phyloP scores from a whole-genome alignment of 2,329 filamentous ascomycete genomes.

The Alternaria sp. region DNA sequence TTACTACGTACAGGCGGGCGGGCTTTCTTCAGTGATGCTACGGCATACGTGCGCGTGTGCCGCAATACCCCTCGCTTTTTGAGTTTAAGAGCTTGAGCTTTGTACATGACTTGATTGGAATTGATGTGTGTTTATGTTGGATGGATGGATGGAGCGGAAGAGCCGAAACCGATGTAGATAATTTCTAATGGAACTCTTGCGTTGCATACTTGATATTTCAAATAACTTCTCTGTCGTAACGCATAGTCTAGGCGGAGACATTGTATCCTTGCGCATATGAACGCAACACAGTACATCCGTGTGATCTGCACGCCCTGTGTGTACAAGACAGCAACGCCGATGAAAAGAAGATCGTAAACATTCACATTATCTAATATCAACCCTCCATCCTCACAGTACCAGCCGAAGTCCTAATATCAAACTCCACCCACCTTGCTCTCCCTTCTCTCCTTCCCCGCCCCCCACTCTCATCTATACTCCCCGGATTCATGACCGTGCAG shows the following conservation, averaged over 20 bases:
- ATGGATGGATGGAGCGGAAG: neutral
- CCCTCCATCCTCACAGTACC: conserved; percentile 39
- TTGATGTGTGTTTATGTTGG: neutral
- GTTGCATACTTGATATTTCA: neutral
- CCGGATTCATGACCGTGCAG: conserved; percentile 94
- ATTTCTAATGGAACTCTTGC: neutral
- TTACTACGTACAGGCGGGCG: neutral
- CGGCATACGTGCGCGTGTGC: neutral
- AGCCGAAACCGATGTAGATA: neutral
- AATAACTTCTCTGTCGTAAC: neutral
- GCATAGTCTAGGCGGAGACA: neutral
- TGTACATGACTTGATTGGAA: neutral
- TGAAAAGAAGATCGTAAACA: neutral
- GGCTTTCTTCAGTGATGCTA: neutral
- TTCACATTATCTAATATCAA: conserved; percentile 1
- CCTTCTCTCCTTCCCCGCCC: conserved; percentile 71
- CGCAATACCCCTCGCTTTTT: neutral
- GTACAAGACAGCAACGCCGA: neutral
- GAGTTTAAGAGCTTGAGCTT: neutral
- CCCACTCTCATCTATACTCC: conserved; percentile 65
- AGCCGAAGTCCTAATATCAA: conserved; percentile 54
- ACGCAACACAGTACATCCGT: neutral
- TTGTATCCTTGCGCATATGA: neutral
- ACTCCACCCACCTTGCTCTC: conserved; percentile 82
- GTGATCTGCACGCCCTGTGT: neutral